phyloP scores from a whole-genome alignment of 78 protist genomes.

The Acrasis kona region DNA sequence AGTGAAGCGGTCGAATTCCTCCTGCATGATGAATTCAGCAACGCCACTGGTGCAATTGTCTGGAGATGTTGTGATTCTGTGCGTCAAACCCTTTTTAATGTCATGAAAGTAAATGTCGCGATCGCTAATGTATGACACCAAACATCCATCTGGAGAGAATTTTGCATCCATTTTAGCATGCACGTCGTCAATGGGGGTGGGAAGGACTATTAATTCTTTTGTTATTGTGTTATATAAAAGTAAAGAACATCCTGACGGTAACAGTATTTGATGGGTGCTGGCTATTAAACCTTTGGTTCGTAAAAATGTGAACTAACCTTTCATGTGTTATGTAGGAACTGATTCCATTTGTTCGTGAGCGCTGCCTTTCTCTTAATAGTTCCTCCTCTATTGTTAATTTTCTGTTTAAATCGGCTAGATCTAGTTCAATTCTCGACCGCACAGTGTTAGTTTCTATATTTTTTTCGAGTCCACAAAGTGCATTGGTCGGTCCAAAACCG shows the following conservation, averaged over 20 bases:
- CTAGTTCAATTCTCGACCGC: too few relatives aligned
- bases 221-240: background rate
- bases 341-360: background rate
- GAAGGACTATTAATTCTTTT: background rate
- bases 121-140: background rate
- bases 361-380: background rate
- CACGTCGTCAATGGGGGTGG: background rate
- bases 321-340: background rate
- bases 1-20: conserved; percentile 45
- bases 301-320: too few relatives aligned
- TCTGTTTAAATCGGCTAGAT: background rate
- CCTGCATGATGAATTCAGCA: conserved; percentile 41
- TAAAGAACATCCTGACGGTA: background rate
- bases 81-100: background rate
- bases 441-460: background rate
- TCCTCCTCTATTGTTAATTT: background rate
- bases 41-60: conserved; percentile 2
- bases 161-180: background rate
- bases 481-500: background rate
- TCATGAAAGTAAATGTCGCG: background rate
- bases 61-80: background rate
- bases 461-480: background rate
- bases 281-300: too few relatives aligned
- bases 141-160: background rate
- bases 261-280: background rate